Conservation (phyloP, 148 eudicot species). For the Heliamphora exappendiculata region DNA sequence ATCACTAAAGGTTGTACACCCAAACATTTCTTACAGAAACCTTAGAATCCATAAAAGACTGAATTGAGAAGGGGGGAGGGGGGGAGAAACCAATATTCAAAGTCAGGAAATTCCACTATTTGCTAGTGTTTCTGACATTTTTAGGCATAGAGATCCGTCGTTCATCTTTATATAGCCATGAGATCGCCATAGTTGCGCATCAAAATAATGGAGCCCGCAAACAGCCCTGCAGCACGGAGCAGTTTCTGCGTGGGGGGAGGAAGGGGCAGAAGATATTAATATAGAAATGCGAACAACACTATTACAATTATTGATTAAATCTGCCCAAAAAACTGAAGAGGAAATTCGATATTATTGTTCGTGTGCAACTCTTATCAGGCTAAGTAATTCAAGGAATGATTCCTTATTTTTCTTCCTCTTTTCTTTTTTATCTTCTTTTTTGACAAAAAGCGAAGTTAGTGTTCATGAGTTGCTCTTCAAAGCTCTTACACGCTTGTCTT, state of each 20-base stretch:
- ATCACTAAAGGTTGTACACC: background rate
- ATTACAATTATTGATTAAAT: background rate
- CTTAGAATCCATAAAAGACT: background rate
- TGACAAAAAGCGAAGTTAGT: background rate
- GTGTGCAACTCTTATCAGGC: background rate
- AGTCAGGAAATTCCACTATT: conserved; percentile 4
- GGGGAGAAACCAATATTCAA: background rate
- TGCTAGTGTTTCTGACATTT: background rate
- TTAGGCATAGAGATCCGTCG: background rate
- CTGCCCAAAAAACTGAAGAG: background rate
- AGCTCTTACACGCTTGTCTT: background rate
- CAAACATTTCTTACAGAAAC: background rate
- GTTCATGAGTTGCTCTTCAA: background rate
- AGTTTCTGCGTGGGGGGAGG: conserved; percentile 24
- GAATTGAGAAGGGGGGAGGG: background rate
- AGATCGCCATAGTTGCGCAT: conserved; percentile 40
- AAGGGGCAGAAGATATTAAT: background rate
- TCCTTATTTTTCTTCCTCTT: background rate
- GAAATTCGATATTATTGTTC: background rate
- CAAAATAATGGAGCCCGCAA: conserved; percentile 38
- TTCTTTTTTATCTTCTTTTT: background rate
- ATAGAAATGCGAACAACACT: background rate
- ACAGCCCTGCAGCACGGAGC: conserved; percentile 38
- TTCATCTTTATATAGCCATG: conserved; percentile 26
- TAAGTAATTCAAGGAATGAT: background rate